phyloP scores from a whole-genome alignment of 1,284 basidiomycete genomes.

The Xerocomus minutiporus region DNA sequence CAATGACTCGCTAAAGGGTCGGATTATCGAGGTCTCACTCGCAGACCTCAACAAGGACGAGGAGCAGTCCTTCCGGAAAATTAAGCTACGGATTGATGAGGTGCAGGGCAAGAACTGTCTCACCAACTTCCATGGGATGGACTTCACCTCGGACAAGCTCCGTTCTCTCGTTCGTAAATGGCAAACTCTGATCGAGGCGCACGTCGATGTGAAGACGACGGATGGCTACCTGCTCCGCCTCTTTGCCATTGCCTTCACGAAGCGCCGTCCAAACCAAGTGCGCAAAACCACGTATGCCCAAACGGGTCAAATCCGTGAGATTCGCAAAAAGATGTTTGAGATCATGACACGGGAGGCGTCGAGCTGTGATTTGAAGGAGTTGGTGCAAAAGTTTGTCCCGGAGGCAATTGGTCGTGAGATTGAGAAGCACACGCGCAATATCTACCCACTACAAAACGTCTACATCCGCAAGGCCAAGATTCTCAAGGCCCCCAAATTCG shows the following conservation, averaged over 20 bases:
- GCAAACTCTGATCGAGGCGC: constrained; percentile 98
- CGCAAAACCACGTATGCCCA: constrained; percentile 99
- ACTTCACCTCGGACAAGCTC: constrained; percentile 99
- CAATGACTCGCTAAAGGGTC: constrained; percentile 97
- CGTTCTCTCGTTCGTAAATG: constrained; percentile 99
- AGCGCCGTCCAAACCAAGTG: constrained; percentile 94
- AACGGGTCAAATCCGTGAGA: constrained; percentile 92
- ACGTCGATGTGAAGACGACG: constrained; percentile 98
- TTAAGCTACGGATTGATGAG: constrained; percentile 97
- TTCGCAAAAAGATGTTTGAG: constrained; percentile 99
- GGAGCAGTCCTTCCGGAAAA: constrained; percentile 99
- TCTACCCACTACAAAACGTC: constrained; percentile 98
- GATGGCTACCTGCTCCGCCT: constrained; percentile 99
- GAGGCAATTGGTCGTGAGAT: constrained; percentile 99
- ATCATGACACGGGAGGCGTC: constrained; percentile 97
- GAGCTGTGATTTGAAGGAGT: constrained; percentile 95
- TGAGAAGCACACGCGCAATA: constrained; percentile 94
- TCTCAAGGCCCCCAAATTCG: constrained; percentile 96
- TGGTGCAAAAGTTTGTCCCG: constrained; percentile 98
- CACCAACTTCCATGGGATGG: constrained; percentile 99
- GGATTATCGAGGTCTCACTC: constrained; percentile 94
- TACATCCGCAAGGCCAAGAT: constrained; percentile 98
- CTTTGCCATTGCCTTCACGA: constrained; percentile 99
- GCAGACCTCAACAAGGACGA: constrained; percentile 99
- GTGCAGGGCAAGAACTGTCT: constrained; percentile 99